A percentile compares a stretch with the other conserved stretches of the same genome.
Conservation (phyloP, 805 yeast genomes). For the Kregervanrija delftensis region DNA sequence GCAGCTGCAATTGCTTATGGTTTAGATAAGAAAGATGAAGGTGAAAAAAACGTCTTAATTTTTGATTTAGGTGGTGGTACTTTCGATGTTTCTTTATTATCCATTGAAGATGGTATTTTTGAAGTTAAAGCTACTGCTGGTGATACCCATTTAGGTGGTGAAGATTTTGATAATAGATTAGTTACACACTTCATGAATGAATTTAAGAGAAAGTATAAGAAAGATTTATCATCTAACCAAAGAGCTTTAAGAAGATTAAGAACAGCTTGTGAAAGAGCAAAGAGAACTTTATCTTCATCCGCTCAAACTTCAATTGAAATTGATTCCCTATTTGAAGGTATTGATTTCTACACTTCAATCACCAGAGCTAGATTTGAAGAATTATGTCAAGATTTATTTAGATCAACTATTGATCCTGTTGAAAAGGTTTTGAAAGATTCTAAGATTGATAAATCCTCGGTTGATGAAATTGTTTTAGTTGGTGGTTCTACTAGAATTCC, state of each 20-base stretch:
- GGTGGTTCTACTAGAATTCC: constrained; percentile 99
- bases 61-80: constrained; percentile 86
- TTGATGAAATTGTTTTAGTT: constrained; percentile 88
- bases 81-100: constrained; percentile 71
- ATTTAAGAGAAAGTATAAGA: constrained; percentile 97
- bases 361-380: constrained; percentile 98
- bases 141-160: constrained; percentile 81
- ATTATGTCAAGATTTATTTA: constrained; percentile 87
- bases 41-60: constrained; percentile 48
- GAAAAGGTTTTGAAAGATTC: constrained; percentile 91
- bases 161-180: constrained; percentile 71
- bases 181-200: constrained; percentile 90
- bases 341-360: constrained; percentile 91
- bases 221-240: constrained; percentile 87
- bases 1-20: constrained; percentile 86
- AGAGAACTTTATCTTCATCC: constrained; percentile 95
- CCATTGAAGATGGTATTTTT: constrained; percentile 74
- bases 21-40: constrained; percentile 42
- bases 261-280: constrained; percentile 99
- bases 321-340: constrained; percentile 91
- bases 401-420: constrained; percentile 90
- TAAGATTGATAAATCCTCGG: constrained; percentile 82
- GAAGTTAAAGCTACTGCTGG: constrained; percentile 82
- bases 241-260: constrained; percentile 97
- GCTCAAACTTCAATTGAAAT: constrained; percentile 94